phyloP scores from a whole-genome alignment of 495 filamentous ascomycete species.

The Thermothielavioides terrestris region DNA sequence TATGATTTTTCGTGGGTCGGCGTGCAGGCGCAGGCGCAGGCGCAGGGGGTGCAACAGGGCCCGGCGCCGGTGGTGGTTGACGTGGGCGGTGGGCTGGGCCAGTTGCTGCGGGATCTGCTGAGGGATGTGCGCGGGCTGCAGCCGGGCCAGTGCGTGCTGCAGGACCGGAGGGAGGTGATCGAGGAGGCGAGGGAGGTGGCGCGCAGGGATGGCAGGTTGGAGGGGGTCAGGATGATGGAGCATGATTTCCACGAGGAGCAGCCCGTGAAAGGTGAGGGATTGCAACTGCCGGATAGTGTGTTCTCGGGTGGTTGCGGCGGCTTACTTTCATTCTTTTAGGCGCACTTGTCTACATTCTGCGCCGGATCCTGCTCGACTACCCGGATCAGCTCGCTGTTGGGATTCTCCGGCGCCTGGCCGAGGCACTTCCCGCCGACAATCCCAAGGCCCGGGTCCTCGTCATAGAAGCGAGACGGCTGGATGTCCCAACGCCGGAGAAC shows the following conservation, averaged over 20 bases:
- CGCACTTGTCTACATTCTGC: constrained; percentile 42
- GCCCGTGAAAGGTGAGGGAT: constrained; percentile 32
- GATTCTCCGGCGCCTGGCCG: constrained; percentile 33
- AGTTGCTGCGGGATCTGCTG: constrained; percentile 33
- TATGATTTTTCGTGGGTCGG: constrained; percentile 22
- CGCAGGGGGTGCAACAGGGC: constrained; percentile 3
- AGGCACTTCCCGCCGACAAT: constrained; percentile 29
- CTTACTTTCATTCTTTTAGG: constrained; percentile 18
- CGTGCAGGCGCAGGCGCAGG: constrained; percentile 10
- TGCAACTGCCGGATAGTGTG: not conserved
- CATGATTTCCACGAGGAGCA: constrained; percentile 38
- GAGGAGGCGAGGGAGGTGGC: constrained; percentile 16
- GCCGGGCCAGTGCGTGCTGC: constrained; percentile 31
- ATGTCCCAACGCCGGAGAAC: constrained; percentile 15
- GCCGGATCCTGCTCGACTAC: constrained; percentile 47
- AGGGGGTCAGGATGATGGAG: constrained; percentile 27
- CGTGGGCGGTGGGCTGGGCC: constrained; percentile 42
- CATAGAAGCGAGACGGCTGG: constrained; percentile 21
- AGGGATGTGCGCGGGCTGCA: constrained; percentile 22
- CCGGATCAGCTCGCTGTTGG: constrained; percentile 27
- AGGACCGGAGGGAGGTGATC: constrained; percentile 38
- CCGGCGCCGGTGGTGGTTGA: constrained; percentile 34
- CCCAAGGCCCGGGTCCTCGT: constrained; percentile 21
- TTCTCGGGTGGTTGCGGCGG: not conserved
- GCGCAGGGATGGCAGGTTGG: constrained; percentile 12